A percentile compares a stretch with the other conserved stretches of the same genome.
Evolutionary conservation across 2,329 filamentous ascomycete species (phyloP).

Genomic region (Zymoseptoria passerinii): DNA sequence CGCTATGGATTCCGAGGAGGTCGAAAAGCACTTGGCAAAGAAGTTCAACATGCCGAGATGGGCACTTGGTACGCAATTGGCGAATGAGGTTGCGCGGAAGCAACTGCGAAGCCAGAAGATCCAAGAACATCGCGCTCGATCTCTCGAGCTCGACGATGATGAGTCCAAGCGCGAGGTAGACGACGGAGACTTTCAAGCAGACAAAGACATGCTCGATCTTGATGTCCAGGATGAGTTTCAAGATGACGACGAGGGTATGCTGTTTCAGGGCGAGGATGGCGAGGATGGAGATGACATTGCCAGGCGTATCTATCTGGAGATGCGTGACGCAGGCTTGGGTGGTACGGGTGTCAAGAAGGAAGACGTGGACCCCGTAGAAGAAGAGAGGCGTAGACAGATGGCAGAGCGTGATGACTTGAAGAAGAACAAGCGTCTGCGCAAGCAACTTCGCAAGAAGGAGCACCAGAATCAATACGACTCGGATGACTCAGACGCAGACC

Average conservation of each 20-base stretch:
- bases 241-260: conserved; percentile 73
- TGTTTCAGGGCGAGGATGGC: conserved; percentile 77
- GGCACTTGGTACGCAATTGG: conserved; percentile 59
- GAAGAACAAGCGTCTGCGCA: conserved; percentile 68
- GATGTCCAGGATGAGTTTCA: conserved; percentile 65
- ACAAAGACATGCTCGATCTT: conserved; percentile 59
- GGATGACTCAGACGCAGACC: conserved; percentile 44
- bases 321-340: conserved; percentile 81
- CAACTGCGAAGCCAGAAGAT: conserved; percentile 42
- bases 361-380: conserved; percentile 51
- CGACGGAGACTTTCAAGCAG: conserved; percentile 41
- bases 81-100: conserved; percentile 27
- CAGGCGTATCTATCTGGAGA: conserved; percentile 62
- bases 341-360: conserved; percentile 42
- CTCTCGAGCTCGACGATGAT: conserved; percentile 25
- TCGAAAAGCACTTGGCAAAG: conserved; percentile 73
- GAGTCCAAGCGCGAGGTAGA: conserved; percentile 36
- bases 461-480: conserved; percentile 79
- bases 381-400: conserved; percentile 55
- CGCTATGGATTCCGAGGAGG: conserved; percentile 70
- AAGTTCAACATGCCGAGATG: conserved; percentile 70
- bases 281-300: conserved; percentile 57
- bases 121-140: conserved; percentile 24
- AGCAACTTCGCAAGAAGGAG: conserved; percentile 75
- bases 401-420: conserved; percentile 64